A percentile compares a stretch with the other conserved stretches of the same genome.
Conservation (phyloP, 2,329 filamentous ascomycete species). For the Onygenales sp. region DNA sequence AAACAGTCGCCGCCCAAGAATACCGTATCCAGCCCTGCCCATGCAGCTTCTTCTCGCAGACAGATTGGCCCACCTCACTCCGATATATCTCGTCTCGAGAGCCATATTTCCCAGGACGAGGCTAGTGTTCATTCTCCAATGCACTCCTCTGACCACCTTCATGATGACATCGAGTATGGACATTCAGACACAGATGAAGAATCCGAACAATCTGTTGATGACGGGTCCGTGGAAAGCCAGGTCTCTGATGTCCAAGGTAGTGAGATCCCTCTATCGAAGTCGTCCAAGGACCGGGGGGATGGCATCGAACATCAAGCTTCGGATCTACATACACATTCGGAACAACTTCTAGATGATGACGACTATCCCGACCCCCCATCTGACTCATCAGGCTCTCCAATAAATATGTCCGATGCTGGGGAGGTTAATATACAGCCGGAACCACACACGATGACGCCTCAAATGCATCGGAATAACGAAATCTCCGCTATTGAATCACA, state of each 20-base stretch:
- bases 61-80: not conserved
- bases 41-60: not conserved
- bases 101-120: too few species aligned
- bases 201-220: not conserved
- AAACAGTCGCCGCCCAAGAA: too few species aligned
- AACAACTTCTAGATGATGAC: not conserved
- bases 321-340: not conserved
- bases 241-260: not conserved
- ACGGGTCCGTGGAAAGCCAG: not conserved
- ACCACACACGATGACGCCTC: too few species aligned
- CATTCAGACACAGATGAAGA: too few species aligned
- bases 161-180: too few species aligned
- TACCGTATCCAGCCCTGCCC: not conserved
- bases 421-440: not conserved
- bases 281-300: constrained; percentile 1
- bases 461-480: too few species aligned
- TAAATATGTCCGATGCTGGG: constrained; percentile 5
- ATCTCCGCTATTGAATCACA: not conserved
- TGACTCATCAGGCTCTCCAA: not conserved
- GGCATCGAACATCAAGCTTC: constrained; percentile 1
- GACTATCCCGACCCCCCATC: not conserved
- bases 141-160: too few species aligned
- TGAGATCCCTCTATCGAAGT: constrained; percentile 2
- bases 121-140: too few species aligned
- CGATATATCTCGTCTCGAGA: not conserved